These are phyloP conservation scores for Tuber umbilicatum DNA, from an alignment of 495 filamentous ascomycete genomes.

Conservation along the genomic window DNA sequence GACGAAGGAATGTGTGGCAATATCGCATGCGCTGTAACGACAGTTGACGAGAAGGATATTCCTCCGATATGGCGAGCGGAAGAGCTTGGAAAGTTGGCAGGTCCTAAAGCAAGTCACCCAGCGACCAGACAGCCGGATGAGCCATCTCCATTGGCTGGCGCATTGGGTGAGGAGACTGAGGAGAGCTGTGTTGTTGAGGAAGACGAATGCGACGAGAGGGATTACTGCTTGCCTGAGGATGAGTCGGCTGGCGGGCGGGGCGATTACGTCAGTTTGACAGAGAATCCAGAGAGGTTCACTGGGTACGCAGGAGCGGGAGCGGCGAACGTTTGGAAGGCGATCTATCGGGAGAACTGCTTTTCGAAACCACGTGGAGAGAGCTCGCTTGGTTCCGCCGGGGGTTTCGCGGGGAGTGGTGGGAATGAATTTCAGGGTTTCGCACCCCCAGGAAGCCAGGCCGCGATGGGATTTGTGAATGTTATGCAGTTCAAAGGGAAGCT, in stretches of 20 bases:
- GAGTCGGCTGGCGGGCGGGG: slow-evolving; percentile 79
- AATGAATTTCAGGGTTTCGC: slow-evolving; percentile 23
- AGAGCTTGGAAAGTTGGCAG: slow-evolving; percentile 87
- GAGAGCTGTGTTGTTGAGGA: slow-evolving; percentile 97
- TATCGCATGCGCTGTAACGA: slow-evolving; percentile 95
- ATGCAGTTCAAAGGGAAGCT: slow-evolving; percentile 66
- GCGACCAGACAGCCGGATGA: slow-evolving; percentile 64
- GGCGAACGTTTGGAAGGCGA: slow-evolving; percentile 87
- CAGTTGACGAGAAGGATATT: slow-evolving; percentile 87
- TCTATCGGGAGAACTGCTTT: slow-evolving; percentile 97
- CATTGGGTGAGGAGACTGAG: slow-evolving; percentile 75
- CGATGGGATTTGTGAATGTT: slow-evolving; percentile 74
- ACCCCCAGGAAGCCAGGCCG: slow-evolving; percentile 52
- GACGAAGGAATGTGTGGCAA: slow-evolving; percentile 93
- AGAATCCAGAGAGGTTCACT: slow-evolving; percentile 93
- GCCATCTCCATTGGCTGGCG: slow-evolving; percentile 67
- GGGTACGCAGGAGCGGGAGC: slow-evolving; percentile 80
- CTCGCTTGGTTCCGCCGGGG: slow-evolving; percentile 47
- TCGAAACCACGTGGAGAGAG: slow-evolving; percentile 53
- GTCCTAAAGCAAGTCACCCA: slow-evolving; percentile 83
- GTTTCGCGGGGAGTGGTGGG: slow-evolving; percentile 41
- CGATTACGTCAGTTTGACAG: slow-evolving; percentile 89
- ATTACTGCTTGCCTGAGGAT: slow-evolving; percentile 96
- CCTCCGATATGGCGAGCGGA: slow-evolving; percentile 84
- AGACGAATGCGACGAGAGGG: slow-evolving; percentile 93